A percentile compares a stretch with the other conserved stretches of the same genome.
Conservation (phyloP, 495 filamentous ascomycete genomes). For the Penicillium angulare region DNA sequence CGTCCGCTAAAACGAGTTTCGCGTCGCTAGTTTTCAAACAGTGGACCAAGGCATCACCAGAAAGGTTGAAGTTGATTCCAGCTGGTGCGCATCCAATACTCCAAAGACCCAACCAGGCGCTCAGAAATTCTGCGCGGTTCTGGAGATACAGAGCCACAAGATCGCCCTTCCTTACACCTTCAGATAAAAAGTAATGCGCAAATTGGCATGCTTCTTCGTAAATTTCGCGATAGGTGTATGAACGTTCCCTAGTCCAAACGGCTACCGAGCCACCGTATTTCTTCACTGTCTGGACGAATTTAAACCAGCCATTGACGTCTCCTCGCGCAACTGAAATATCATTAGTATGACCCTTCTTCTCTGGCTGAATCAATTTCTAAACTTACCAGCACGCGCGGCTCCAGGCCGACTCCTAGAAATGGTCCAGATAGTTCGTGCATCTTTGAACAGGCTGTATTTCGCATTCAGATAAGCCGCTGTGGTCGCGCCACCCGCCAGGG, state of each 20-base stretch:
- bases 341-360: neutral
- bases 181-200: constrained; percentile 59
- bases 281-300: constrained; percentile 56
- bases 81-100: constrained; percentile 66
- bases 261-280: constrained; percentile 48
- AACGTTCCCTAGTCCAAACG: constrained; percentile 65
- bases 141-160: constrained; percentile 67
- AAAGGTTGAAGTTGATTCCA: constrained; percentile 71
- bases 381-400: constrained; percentile 33
- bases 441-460: constrained; percentile 64
- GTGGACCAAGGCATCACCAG: constrained; percentile 64
- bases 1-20: constrained; percentile 64
- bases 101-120: constrained; percentile 60
- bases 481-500: constrained; percentile 43
- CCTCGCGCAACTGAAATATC: constrained; percentile 44
- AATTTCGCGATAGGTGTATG: constrained; percentile 62
- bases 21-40: constrained; percentile 61
- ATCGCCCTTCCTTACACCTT: constrained; percentile 62
- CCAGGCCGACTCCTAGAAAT: constrained; percentile 33
- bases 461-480: constrained; percentile 65
- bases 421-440: constrained; percentile 42
- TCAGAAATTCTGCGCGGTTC: constrained; percentile 68
- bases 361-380: neutral
- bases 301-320: constrained; percentile 60
- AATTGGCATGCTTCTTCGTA: constrained; percentile 58